Evolutionary conservation across 139 green algal species (phyloP), one percentile per base, ranked within the genome.

Genomic region (Tetradesmus lagerheimii): DNA sequence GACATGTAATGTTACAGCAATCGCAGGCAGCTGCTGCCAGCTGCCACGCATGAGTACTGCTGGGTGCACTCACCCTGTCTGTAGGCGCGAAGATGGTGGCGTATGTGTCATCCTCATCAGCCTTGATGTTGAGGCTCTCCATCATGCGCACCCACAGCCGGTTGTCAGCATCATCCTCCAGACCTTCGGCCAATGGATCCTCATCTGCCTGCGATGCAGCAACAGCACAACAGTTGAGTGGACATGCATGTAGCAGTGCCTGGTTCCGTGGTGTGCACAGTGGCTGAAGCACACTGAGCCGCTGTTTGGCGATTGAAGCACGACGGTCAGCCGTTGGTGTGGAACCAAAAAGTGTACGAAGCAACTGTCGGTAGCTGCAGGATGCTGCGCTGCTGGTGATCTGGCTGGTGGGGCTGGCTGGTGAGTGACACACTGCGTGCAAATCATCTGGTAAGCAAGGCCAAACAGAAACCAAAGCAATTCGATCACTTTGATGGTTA

Each of bases 11-110:
- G 45, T 57, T 12, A 57, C 45, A 9, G 14, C 14, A 9, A 57
- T 0, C 5, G 50, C 25, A 14, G 15, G 50, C 14, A 64, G 50
- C 50, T 64, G 50, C 50, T 25, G 16, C 12, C 14, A 64, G 50
- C 50, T 25, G 50, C 50, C 18, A 2, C 18, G 50, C 50, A 64
- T 25, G 50, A 64, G 15, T 12, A 57, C 14, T 57, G 11, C 11
- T 12, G 45, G 45, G 5, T 25, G 39, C 34, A 29, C 75, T 81
- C 39, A 81, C 75, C 75, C 75, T 43, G 34, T 81, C 75, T n/a
- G 75, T 81, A 25, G 75, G 75, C 15, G 75, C 75, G 34, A 81
- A 81, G 34, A 81, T 81, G 75, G 75, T 81, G 38, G 34, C 31
- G 34, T 81, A 39, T 25, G 75, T 53, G 35, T 29, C 34, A n/a